These are phyloP conservation scores for Nicotiana tabacum DNA, from an alignment of 257 asterid species.

Conservation along the genomic window DNA sequence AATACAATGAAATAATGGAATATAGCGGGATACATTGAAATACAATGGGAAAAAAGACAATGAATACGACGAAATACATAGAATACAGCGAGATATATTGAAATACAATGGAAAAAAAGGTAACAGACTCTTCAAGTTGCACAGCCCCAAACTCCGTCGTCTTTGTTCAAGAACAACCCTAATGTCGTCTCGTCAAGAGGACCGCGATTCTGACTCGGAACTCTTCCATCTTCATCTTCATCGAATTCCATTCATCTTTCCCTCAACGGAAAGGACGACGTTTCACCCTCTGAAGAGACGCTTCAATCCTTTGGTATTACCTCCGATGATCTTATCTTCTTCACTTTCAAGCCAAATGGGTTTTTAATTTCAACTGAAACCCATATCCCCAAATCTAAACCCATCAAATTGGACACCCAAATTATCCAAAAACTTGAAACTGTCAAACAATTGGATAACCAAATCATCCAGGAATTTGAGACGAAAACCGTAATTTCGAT, in stretches of 20 bases:
- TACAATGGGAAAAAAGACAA: no score
- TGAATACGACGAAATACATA: no score
- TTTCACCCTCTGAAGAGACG: slow-evolving; percentile 36
- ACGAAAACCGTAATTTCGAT: slow-evolving; percentile 11
- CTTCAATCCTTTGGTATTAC: slow-evolving; percentile 67
- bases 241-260: slow-evolving; percentile 59
- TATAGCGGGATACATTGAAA: no score
- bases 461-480: neutral
- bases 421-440: neutral
- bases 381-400: slow-evolving; percentile 11
- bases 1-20: no score
- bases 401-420: neutral
- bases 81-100: no score
- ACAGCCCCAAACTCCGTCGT: no score
- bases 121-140: no score
- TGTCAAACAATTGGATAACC: neutral
- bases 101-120: no score
- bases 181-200: no score
- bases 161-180: no score
- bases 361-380: slow-evolving; percentile 5
- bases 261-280: slow-evolving; percentile 66
- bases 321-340: slow-evolving; percentile 66
- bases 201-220: no score
- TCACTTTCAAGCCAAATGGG: slow-evolving; percentile 25
- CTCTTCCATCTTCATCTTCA: slow-evolving; percentile 26